These are phyloP conservation scores for Tubosaeta brunneosetosa DNA, from an alignment of 768 basidiomycete species.

Conservation along the genomic window DNA sequence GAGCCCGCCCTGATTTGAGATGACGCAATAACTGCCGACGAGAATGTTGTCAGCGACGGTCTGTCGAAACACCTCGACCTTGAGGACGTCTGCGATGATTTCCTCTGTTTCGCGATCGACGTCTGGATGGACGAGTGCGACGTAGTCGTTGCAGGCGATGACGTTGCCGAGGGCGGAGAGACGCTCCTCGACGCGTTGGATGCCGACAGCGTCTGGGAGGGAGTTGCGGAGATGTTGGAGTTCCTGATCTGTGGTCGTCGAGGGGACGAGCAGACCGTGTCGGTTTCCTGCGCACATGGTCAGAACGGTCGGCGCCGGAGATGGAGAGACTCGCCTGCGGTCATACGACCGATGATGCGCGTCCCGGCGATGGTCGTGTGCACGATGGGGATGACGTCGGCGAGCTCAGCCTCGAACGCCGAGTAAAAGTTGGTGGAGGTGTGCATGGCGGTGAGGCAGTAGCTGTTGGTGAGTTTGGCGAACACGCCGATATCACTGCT, in stretches of 20 bases:
- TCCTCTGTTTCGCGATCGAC: constrained; percentile 98
- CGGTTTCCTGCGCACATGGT: constrained; percentile 59
- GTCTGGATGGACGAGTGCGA: constrained; percentile 97
- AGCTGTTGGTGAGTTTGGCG: constrained; percentile 95
- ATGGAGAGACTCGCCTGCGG: constrained; percentile 58
- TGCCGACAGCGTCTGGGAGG: constrained; percentile 86
- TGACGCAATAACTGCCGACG: constrained; percentile 92
- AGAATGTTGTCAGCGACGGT: constrained; percentile 96
- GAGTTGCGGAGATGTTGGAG: constrained; percentile 96
- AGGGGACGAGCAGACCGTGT: constrained; percentile 94
- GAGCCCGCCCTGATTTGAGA: constrained; percentile 95
- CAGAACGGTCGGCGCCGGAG: accelerated
- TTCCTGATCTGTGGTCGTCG: constrained; percentile 95
- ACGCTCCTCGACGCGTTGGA: constrained; percentile 96
- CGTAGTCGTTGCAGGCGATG: constrained; percentile 97
- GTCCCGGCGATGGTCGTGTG: constrained; percentile 95
- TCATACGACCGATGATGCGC: constrained; percentile 87
- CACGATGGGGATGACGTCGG: constrained; percentile 91
- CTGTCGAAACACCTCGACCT: constrained; percentile 98
- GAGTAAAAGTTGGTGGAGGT: constrained; percentile 98
- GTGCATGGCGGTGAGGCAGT: constrained; percentile 91
- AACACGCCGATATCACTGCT: constrained; percentile 96
- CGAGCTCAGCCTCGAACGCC: constrained; percentile 91
- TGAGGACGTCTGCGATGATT: constrained; percentile 98
- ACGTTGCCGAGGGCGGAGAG: constrained; percentile 97